Evolutionary conservation across 139 green algal species (phyloP).

Genomic region (Zygnema cylindricum): DNA sequence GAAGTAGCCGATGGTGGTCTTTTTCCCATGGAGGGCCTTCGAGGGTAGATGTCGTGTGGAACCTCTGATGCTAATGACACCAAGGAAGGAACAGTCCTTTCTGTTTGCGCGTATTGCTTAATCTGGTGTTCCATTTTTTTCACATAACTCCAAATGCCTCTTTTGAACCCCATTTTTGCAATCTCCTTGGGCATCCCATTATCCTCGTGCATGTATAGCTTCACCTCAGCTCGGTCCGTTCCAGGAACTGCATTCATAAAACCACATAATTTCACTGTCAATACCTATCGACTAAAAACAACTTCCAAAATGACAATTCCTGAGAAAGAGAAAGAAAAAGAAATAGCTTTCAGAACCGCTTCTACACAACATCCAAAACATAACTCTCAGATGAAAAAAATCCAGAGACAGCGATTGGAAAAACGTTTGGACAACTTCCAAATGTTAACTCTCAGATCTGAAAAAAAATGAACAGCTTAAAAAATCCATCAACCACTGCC

Average conservation of each 20-base stretch:
- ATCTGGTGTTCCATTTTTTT: slow-evolving; percentile 16
- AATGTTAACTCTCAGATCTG: too few relatives aligned
- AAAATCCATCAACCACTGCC: too few relatives aligned
- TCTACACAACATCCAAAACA: too few relatives aligned
- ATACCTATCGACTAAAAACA: too few relatives aligned
- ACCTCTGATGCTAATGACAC: neutral
- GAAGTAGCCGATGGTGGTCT: neutral
- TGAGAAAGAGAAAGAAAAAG: too few relatives aligned
- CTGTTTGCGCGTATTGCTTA: neutral
- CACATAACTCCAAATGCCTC: slow-evolving; percentile 37
- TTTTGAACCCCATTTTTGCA: slow-evolving; percentile 38
- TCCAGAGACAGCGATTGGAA: too few relatives aligned
- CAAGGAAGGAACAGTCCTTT: neutral
- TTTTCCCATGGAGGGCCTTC: neutral
- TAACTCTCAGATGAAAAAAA: too few relatives aligned
- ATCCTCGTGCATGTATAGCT: slow-evolving; percentile 39
- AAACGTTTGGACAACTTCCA: too few relatives aligned
- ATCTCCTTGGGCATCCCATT: slow-evolving; percentile 35
- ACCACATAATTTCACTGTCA: slow-evolving; percentile 1
- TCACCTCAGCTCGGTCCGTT: neutral
- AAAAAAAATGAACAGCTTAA: too few relatives aligned
- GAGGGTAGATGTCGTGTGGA: neutral
- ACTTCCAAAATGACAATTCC: too few relatives aligned
- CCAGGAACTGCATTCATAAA: neutral
- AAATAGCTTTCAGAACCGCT: too few relatives aligned